These are phyloP conservation scores for Allantophomopsis cytisporea DNA, from an alignment of 2,329 filamentous ascomycete species.

Conservation along the genomic window DNA sequence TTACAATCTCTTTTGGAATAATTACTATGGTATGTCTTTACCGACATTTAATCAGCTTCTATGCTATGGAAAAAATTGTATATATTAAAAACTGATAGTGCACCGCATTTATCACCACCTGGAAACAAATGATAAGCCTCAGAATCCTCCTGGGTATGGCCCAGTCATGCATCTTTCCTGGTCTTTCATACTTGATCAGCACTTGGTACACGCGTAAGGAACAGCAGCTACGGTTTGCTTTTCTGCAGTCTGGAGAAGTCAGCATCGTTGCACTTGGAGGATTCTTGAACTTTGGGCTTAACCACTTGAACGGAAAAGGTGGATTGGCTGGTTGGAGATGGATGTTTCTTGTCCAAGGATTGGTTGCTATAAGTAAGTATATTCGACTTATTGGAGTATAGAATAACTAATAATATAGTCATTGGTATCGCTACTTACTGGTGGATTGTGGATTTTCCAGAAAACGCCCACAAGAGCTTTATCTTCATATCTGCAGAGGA, in stretches of 20 bases:
- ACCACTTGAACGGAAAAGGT: constrained; percentile 40
- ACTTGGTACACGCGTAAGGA: constrained; percentile 19
- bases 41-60: neutral
- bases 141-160: constrained; percentile 51
- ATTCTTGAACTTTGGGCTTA: constrained; percentile 47
- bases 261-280: constrained; percentile 31
- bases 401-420: constrained; percentile 12
- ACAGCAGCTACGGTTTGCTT: constrained; percentile 39
- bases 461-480: constrained; percentile 38
- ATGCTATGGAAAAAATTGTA: too few species aligned
- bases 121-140: constrained; percentile 57
- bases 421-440: constrained; percentile 39
- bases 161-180: constrained; percentile 40
- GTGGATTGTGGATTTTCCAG: constrained; percentile 52
- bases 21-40: constrained; percentile 36
- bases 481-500: constrained; percentile 35
- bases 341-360: constrained; percentile 42
- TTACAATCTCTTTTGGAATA: constrained; percentile 46
- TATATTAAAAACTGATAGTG: constrained; percentile 22
- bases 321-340: constrained; percentile 48
- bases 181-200: constrained; percentile 32
- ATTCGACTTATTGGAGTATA: neutral
- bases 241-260: constrained; percentile 54
- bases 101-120: constrained; percentile 53
- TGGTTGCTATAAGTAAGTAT: constrained; percentile 31